Percentiles rank a stretch among this genome's conserved stretches.
These are phyloP conservation scores for Polysphondylium violaceum DNA, from an alignment of 78 protist species.

Conservation along the genomic window DNA sequence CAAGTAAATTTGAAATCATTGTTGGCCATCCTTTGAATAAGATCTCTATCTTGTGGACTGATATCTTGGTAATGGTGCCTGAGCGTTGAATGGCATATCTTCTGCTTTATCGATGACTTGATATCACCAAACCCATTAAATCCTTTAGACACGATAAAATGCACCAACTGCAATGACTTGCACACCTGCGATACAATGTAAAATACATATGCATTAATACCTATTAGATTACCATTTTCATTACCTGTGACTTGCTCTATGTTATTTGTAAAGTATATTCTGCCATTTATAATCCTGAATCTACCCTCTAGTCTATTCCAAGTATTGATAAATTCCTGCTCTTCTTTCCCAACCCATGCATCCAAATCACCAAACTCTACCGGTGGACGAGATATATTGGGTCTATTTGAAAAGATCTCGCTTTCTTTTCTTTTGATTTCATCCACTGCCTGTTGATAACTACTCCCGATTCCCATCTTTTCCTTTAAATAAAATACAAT, in stretches of 20 bases:
- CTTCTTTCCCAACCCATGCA: neutral
- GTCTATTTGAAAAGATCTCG: too few species aligned
- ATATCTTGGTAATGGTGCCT: neutral
- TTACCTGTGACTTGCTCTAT: too few species aligned
- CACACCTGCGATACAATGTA: neutral
- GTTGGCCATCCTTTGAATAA: neutral
- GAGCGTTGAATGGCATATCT: neutral
- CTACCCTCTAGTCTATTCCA: neutral
- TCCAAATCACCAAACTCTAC: neutral
- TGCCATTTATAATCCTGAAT: neutral
- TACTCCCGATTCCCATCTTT: too few species aligned
- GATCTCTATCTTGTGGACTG: too few species aligned
- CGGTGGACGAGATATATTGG: neutral
- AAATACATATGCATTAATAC: neutral
- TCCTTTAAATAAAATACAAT: too few species aligned
- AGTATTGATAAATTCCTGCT: neutral
- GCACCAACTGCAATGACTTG: neutral
- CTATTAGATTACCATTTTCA: too few species aligned
- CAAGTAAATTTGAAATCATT: neutral
- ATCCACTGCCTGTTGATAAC: too few species aligned
- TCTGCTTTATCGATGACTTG: neutral
- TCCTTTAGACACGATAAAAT: neutral
- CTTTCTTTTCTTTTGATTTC: too few species aligned
- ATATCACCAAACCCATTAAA: neutral
- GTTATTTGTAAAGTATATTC: neutral